Evolutionary conservation across 768 basidiomycete species (phyloP).

Genomic region (Pholiota molesta): DNA sequence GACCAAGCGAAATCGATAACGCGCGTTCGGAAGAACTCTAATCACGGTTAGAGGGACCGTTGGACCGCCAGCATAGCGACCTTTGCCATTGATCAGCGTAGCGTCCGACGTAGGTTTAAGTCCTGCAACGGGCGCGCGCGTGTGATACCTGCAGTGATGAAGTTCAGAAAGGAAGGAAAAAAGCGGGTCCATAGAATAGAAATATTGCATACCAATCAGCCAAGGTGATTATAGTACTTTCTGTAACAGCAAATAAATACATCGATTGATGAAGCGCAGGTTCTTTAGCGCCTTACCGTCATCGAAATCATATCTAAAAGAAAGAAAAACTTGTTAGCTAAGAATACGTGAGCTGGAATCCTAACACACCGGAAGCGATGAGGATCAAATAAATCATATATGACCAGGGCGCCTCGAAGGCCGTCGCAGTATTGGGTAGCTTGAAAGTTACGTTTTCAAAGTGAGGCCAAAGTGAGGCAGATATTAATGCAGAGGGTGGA

Average conservation of each 20-base stretch:
- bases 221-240: slow-evolving; percentile 32
- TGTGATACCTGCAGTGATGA: slow-evolving; percentile 30
- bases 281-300: slow-evolving; percentile 35
- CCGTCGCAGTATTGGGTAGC: slow-evolving; percentile 61
- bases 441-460: slow-evolving; percentile 13
- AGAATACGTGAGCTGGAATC: background rate
- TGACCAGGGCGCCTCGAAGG: slow-evolving; percentile 39
- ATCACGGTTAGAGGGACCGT: slow-evolving; percentile 37
- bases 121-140: slow-evolving; percentile 27
- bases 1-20: slow-evolving; percentile 52
- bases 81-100: slow-evolving; percentile 52
- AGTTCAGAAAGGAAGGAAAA: slow-evolving; percentile 18
- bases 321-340: background rate
- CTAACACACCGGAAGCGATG: slow-evolving; percentile 23
- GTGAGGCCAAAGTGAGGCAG: background rate
- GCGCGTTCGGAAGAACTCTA: slow-evolving; percentile 33
- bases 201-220: slow-evolving; percentile 30
- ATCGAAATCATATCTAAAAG: slow-evolving; percentile 33
- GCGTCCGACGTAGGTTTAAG: slow-evolving; percentile 32
- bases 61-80: slow-evolving; percentile 41
- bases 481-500: slow-evolving; percentile 14
- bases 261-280: background rate
- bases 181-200: slow-evolving; percentile 20
- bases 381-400: slow-evolving; percentile 37
- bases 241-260: slow-evolving; percentile 7